phyloP scores from a whole-genome alignment of 1,139 yeast genomes.

The Kurtzmaniella quercitrusa region DNA sequence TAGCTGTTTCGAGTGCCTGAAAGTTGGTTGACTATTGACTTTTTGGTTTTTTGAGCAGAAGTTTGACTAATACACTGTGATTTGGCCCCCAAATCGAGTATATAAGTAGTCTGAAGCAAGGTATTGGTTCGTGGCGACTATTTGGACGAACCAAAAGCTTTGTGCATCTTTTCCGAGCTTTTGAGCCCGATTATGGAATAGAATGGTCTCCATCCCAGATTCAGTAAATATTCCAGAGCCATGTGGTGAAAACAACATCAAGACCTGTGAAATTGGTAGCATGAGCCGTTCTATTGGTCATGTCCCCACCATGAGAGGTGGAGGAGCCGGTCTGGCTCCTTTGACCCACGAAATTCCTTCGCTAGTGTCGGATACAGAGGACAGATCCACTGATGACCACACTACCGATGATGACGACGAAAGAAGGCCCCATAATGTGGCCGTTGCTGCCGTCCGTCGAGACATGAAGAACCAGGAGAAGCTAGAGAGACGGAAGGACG shows the following conservation, averaged over 20 bases:
- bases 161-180: too few relatives aligned
- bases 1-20: background rate
- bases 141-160: too few relatives aligned
- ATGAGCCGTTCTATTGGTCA: background rate
- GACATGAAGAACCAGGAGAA: background rate
- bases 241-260: background rate
- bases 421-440: background rate
- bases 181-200: background rate
- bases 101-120: too few relatives aligned
- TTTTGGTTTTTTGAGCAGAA: too few relatives aligned
- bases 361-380: background rate
- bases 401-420: conserved; percentile 1
- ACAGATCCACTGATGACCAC: background rate
- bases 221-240: background rate
- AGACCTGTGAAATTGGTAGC: background rate
- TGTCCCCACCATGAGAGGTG: background rate
- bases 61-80: too few relatives aligned
- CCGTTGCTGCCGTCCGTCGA: conserved; percentile 1
- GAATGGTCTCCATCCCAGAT: background rate
- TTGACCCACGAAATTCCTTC: background rate
- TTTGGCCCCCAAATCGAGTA: too few relatives aligned
- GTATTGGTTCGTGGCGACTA: too few relatives aligned
- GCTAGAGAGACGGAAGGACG: background rate
- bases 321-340: background rate
- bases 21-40: too few relatives aligned